phyloP scores from a whole-genome alignment of 305 asterid species.

The Ilex paraguariensis region DNA sequence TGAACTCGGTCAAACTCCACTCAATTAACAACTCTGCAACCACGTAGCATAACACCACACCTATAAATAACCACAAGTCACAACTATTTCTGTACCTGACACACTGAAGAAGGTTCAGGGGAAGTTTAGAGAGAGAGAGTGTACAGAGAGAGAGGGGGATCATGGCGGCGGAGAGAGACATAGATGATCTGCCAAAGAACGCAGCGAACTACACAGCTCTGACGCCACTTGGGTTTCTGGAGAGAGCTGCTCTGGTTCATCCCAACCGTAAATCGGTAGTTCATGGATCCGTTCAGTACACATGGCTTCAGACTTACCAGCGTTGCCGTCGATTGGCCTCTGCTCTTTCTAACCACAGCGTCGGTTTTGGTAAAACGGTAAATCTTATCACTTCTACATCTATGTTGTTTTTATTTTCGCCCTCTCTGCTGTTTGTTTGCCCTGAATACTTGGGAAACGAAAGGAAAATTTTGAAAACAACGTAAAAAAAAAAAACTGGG shows the following conservation, averaged over 20 bases:
- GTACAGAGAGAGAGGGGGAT: background rate
- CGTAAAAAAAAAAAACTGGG: too few species aligned
- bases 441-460: background rate
- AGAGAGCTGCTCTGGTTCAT: conserved; percentile 78
- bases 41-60: too few species aligned
- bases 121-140: background rate
- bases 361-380: conserved; percentile 81
- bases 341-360: conserved; percentile 61
- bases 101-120: too few species aligned
- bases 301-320: conserved; percentile 87
- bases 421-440: too few species aligned
- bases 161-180: conserved; percentile 64
- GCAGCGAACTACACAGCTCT: conserved; percentile 69
- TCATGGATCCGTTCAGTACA: conserved; percentile 61
- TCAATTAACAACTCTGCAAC: too few species aligned
- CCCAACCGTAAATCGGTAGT: conserved; percentile 65
- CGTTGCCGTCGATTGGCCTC: conserved; percentile 94
- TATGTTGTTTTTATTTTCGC: background rate
- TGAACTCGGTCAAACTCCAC: too few species aligned
- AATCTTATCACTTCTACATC: conserved; percentile 8
- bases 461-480: too few species aligned
- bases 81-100: too few species aligned
- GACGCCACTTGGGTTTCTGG: conserved; percentile 77
- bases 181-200: conserved; percentile 87
- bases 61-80: too few species aligned